Conservation (phyloP, 257 asterid genomes). For the Scutellaria baicalensis region DNA sequence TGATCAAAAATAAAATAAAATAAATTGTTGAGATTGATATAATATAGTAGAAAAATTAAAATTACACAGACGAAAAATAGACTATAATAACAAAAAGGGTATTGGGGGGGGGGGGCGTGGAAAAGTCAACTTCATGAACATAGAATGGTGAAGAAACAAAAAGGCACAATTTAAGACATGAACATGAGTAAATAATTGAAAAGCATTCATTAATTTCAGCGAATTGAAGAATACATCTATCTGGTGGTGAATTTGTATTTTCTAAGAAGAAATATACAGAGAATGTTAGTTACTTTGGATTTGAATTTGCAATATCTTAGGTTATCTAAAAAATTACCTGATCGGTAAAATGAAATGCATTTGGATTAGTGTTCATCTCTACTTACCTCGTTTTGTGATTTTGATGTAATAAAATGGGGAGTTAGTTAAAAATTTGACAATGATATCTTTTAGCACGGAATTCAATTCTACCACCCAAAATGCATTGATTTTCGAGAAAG, state of each 20-base stretch:
- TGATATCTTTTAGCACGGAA: slow-evolving; percentile 52
- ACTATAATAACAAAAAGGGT: no score
- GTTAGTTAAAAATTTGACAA: slow-evolving; percentile 14
- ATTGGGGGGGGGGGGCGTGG: no score
- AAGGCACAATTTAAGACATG: no score
- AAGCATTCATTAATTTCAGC: slow-evolving; percentile 26
- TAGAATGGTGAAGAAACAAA: no score
- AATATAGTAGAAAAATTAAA: no score
- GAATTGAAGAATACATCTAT: slow-evolving; percentile 16
- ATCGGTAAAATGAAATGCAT: neutral
- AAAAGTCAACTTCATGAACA: no score
- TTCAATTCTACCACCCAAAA: slow-evolving; percentile 40
- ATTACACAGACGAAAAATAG: no score
- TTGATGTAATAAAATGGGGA: slow-evolving; percentile 4
- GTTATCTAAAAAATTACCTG: neutral
- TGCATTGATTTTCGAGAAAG: slow-evolving; percentile 40
- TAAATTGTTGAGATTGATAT: no score
- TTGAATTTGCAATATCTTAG: neutral
- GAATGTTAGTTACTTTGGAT: slow-evolving; percentile 36
- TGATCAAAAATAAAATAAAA: no score
- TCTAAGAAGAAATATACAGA: slow-evolving; percentile 23
- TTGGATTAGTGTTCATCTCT: slow-evolving; percentile 16
- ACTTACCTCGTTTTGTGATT: slow-evolving; percentile 21
- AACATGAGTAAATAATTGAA: no score
- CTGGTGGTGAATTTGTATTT: slow-evolving; percentile 20